Conservation (phyloP, 2,329 filamentous ascomycete genomes). For the Diaporthe amygdali region DNA sequence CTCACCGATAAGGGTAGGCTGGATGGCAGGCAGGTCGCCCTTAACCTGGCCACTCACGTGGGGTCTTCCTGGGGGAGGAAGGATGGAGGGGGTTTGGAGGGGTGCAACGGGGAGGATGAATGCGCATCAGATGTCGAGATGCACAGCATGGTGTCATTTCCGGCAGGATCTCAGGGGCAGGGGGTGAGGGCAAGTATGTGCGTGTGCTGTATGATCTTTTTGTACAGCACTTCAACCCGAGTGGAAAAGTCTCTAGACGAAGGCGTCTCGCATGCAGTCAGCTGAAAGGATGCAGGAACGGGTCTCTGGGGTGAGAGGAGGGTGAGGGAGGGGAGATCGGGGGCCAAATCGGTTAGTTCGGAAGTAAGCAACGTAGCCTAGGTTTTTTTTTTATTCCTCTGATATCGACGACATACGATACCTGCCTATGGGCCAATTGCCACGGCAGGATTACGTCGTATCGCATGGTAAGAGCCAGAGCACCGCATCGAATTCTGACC, state of each 20-base stretch:
- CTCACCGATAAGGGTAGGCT: neutral
- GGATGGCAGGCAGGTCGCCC: too few species aligned
- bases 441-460: neutral
- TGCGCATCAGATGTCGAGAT: conserved; percentile 5
- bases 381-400: neutral
- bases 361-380: neutral
- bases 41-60: neutral
- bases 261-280: conserved; percentile 10
- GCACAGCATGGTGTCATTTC: conserved; percentile 16
- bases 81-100: neutral
- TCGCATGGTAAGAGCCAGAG: neutral
- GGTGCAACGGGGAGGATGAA: neutral
- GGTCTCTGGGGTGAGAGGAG: neutral
- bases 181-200: neutral
- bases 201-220: neutral
- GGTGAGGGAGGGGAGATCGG: too few species aligned
- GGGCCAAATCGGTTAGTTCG: conserved; percentile 11
- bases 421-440: conserved; percentile 1
- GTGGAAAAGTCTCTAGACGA: neutral
- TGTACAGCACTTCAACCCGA: neutral
- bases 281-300: conserved; percentile 15
- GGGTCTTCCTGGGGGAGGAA: neutral
- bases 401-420: neutral
- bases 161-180: neutral
- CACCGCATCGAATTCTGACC: conserved; percentile 12